Base-by-base conservation (phyloP, 2,329 filamentous ascomycete species). In the Trichoderma aggressivum region DNA sequence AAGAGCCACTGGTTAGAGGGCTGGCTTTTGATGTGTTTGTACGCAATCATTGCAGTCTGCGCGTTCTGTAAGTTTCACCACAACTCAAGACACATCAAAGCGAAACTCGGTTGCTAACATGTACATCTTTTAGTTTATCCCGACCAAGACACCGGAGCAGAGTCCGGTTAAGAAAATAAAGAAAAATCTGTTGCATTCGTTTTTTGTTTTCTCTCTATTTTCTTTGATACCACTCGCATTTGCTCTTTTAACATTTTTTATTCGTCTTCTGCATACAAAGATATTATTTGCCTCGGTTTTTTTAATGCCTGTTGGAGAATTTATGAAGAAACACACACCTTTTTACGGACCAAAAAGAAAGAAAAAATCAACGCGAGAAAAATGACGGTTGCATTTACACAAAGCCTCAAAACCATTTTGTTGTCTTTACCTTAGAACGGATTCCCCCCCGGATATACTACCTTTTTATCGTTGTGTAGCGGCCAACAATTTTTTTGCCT, bases 1-100 rank as follows among this genome's bases (percentile, higher is more conserved):
- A 89, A 93, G 79, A 94, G 91, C 73, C 93, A 95, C 76, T 96
- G 93, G 83, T 86, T 95, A 0, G 93, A 96, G 80, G 93, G 93
- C 3, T 89, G 90, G 72, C 82, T 95, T 71, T 81, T 96, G 39
- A 91, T 94, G 66, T 92, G 91, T 50, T 86, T 93, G 4, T 96
- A 96, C 77, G 84, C 91, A 53, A 96, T 96, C 68, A 94, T 96
- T 77, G 92, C 91, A 12, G 83, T 89, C 12, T 90, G 87, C 76
- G 84, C 87, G n/a, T 89, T 86, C 82, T 89, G 87, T 88, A 85
- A 84, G 86, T 85, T 60, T 11, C 53, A 21, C 5, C 58, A 12
- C 12, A n/a, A 14, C 10, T 21, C 12, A 5, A 53, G 2, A 53
- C 11, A 24, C 3, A 24, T 6, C 7, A 12, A 18, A 1, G 43